Percentiles rank a stretch among this genome's conserved stretches.
Conservation (phyloP, 495 filamentous ascomycete species). For the Neurospora sp. region DNA sequence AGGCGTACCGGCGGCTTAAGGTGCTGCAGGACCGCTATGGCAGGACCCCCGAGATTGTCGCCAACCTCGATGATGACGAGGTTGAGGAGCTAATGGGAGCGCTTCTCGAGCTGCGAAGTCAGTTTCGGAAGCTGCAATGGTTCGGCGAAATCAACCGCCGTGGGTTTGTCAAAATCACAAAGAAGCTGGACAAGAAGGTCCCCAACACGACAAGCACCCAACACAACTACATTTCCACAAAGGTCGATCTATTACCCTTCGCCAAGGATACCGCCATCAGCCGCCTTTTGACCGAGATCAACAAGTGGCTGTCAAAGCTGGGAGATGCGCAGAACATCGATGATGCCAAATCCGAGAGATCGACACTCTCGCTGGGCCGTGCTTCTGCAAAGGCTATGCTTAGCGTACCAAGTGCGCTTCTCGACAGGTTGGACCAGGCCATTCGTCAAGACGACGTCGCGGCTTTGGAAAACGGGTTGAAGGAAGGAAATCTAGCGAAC, state of each 20-base stretch:
- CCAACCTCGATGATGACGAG: constrained; percentile 58
- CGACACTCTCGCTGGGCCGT: constrained; percentile 59
- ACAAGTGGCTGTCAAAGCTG: constrained; percentile 79
- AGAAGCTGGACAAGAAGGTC: constrained; percentile 92
- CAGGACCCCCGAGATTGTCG: constrained; percentile 35
- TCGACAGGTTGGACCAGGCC: constrained; percentile 68
- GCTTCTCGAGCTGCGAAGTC: constrained; percentile 74
- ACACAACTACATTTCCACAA: constrained; percentile 71
- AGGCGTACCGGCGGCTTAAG: constrained; percentile 71
- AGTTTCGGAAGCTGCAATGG: constrained; percentile 88
- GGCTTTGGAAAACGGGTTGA: constrained; percentile 48
- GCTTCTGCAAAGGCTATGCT: constrained; percentile 59
- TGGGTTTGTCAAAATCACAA: constrained; percentile 95
- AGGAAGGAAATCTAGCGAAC: constrained; percentile 42
- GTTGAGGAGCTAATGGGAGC: constrained; percentile 81
- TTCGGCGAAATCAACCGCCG: constrained; percentile 94
- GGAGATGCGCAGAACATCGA: constrained; percentile 61
- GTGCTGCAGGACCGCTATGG: constrained; percentile 81
- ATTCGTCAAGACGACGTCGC: constrained; percentile 63
- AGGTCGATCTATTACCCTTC: constrained; percentile 78
- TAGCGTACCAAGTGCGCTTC: constrained; percentile 52
- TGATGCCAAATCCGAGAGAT: constrained; percentile 61
- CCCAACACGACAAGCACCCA: constrained; percentile 51
- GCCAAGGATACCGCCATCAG: constrained; percentile 61
- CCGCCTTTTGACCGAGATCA: constrained; percentile 64